These are phyloP conservation scores for Corylus americana DNA, from an alignment of 306 rosid species.

Conservation along the genomic window DNA sequence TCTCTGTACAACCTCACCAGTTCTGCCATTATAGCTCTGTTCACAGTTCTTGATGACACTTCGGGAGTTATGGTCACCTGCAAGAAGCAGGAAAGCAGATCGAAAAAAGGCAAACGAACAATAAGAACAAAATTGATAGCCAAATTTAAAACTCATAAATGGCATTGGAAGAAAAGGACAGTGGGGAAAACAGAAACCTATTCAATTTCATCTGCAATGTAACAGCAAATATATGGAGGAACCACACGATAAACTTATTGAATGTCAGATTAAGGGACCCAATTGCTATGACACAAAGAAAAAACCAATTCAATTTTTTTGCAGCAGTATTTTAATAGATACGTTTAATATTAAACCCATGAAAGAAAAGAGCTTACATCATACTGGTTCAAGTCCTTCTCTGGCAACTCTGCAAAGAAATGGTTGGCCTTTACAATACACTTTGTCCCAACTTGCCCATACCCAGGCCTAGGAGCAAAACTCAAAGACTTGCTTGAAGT, in stretches of 20 bases:
- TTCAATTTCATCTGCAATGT: constrained; percentile 33
- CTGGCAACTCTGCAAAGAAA: constrained; percentile 94
- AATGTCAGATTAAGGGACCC: constrained; percentile 50
- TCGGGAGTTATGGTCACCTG: constrained; percentile 92
- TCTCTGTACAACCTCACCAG: constrained; percentile 82
- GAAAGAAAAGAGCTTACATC: constrained; percentile 66
- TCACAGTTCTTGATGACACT: constrained; percentile 79
- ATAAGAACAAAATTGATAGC: constrained; percentile 53
- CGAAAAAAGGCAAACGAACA: constrained; percentile 43
- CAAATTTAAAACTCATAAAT: constrained; percentile 48
- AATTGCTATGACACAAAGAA: constrained; percentile 23
- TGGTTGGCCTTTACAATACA: constrained; percentile 97
- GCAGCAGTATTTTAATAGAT: constrained; percentile 17
- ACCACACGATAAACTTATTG: constrained; percentile 43
- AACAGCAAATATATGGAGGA: constrained; percentile 37
- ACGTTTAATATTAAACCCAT: constrained; percentile 15
- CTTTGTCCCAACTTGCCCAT: constrained; percentile 87
- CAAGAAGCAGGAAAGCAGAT: constrained; percentile 33
- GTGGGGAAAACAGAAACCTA: constrained; percentile 39
- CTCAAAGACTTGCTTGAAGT: constrained; percentile 80
- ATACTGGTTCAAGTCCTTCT: constrained; percentile 96
- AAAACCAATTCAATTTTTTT: constrained; percentile 24
- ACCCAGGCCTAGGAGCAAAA: constrained; percentile 89
- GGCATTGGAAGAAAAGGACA: constrained; percentile 49
- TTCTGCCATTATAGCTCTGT: constrained; percentile 89